Conservation (phyloP, 768 basidiomycete genomes). For the Tylopilus rubrobrunneus region DNA sequence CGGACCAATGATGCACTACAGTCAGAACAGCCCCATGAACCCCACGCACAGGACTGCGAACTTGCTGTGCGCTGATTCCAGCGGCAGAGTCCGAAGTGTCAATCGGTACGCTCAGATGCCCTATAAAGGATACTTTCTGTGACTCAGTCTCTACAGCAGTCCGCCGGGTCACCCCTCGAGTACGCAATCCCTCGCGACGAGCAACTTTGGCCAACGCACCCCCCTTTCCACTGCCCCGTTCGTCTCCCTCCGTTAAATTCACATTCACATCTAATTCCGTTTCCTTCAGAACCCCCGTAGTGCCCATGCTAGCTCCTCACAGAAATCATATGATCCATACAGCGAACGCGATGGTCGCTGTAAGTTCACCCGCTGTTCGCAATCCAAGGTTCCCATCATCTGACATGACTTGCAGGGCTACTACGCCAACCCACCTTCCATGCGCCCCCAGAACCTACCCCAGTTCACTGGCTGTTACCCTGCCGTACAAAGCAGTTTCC, state of each 20-base stretch:
- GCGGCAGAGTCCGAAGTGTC: neutral
- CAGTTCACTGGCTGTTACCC: neutral
- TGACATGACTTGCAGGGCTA: conserved; percentile 8
- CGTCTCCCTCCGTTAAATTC: neutral
- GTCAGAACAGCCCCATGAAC: conserved; percentile 14
- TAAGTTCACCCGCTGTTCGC: conserved; percentile 3
- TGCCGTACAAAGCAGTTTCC: neutral
- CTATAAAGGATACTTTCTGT: conserved; percentile 13
- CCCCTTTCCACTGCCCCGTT: neutral
- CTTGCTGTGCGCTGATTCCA: conserved; percentile 16
- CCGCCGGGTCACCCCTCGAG: neutral
- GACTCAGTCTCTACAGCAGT: conserved; percentile 13
- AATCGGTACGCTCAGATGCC: conserved; percentile 8
- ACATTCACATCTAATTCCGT: neutral
- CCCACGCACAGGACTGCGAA: conserved; percentile 14
- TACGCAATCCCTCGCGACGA: neutral
- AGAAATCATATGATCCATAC: neutral
- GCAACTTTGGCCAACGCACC: neutral
- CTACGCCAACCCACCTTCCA: neutral
- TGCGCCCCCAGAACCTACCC: neutral
- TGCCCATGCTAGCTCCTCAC: neutral
- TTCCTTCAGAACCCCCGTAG: conserved; percentile 7
- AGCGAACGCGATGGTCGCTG: neutral
- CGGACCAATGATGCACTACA: conserved; percentile 1
- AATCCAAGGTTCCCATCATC: neutral